Percentiles rank a stretch among this genome's conserved stretches.
Evolutionary conservation across 495 filamentous ascomycete genomes (phyloP).

Genomic region (Hypoxylon subgilvum): DNA sequence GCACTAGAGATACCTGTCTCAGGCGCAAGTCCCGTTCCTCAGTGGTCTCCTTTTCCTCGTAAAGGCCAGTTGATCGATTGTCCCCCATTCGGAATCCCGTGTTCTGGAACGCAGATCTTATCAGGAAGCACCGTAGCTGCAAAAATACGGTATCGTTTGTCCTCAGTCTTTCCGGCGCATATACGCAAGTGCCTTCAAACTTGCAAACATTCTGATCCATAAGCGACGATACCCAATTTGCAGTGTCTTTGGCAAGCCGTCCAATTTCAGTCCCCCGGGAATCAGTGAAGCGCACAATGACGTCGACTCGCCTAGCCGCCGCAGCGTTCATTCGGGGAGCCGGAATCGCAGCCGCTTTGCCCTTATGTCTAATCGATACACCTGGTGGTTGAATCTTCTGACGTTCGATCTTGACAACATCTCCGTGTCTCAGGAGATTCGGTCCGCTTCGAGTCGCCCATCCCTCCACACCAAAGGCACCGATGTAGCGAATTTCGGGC

Average conservation of each 20-base stretch:
- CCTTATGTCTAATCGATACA: slow-evolving; percentile 56
- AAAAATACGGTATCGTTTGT: slow-evolving; percentile 93
- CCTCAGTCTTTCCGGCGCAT: slow-evolving; percentile 78
- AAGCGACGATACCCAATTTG: slow-evolving; percentile 91
- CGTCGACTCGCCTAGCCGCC: slow-evolving; percentile 69
- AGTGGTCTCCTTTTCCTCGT: slow-evolving; percentile 78
- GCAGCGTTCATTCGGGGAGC: slow-evolving; percentile 48
- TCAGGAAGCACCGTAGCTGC: slow-evolving; percentile 80
- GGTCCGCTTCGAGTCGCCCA: slow-evolving; percentile 91
- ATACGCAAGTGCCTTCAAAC: slow-evolving; percentile 90
- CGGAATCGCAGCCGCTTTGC: slow-evolving; percentile 39
- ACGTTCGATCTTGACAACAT: slow-evolving; percentile 83
- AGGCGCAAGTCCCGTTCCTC: slow-evolving; percentile 86
- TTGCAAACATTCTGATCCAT: slow-evolving; percentile 89
- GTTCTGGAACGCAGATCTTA: slow-evolving; percentile 73
- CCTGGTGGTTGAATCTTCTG: slow-evolving; percentile 72
- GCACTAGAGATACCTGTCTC: slow-evolving; percentile 84
- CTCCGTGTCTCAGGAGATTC: slow-evolving; percentile 74
- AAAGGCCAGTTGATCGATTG: slow-evolving; percentile 67
- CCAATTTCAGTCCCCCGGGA: slow-evolving; percentile 80
- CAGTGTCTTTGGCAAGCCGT: slow-evolving; percentile 83
- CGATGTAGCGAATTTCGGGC: slow-evolving; percentile 77
- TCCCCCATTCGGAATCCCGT: slow-evolving; percentile 63
- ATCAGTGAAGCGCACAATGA: slow-evolving; percentile 94
- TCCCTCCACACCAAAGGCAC: slow-evolving; percentile 86